Evolutionary conservation across 1,284 basidiomycete species (phyloP).

Genomic region (Vanrija pseudolonga): DNA sequence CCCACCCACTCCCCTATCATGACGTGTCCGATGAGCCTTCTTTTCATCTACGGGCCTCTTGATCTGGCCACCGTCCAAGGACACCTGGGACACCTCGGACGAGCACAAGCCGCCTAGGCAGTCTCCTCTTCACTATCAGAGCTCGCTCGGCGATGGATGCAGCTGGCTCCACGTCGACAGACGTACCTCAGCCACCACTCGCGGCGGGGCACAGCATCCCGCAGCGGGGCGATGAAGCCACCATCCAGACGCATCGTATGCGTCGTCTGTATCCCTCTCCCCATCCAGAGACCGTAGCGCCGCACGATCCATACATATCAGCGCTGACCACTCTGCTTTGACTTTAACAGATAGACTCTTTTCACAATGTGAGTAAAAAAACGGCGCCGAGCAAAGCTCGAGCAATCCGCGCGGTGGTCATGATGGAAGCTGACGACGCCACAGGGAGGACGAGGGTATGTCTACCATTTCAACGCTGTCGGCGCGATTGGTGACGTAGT

Average conservation of each 20-base stretch:
- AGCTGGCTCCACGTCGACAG: not conserved
- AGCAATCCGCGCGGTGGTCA: not conserved
- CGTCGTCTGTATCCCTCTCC: not conserved
- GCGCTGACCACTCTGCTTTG: not conserved
- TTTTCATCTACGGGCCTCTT: no score
- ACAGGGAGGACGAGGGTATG: constrained; percentile 47
- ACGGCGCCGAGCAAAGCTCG: not conserved
- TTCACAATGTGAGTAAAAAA: constrained; percentile 6
- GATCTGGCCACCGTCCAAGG: no score
- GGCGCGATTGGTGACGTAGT: not conserved
- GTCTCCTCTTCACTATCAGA: no score
- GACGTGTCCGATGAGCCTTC: no score
- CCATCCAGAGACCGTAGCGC: not conserved
- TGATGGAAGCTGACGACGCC: constrained; percentile 6
- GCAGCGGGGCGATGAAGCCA: not conserved
- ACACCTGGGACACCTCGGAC: no score
- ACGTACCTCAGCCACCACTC: not conserved
- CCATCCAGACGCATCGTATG: not conserved
- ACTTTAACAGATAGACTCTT: constrained; percentile 7
- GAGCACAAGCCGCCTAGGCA: no score
- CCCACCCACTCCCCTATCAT: not conserved
- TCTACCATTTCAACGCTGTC: not conserved
- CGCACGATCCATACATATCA: not conserved
- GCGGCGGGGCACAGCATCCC: no score
- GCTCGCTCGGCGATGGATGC: not conserved